phyloP scores from a whole-genome alignment of 192 early-diverging fungal genomes.

The Geosiphon pyriformis region DNA sequence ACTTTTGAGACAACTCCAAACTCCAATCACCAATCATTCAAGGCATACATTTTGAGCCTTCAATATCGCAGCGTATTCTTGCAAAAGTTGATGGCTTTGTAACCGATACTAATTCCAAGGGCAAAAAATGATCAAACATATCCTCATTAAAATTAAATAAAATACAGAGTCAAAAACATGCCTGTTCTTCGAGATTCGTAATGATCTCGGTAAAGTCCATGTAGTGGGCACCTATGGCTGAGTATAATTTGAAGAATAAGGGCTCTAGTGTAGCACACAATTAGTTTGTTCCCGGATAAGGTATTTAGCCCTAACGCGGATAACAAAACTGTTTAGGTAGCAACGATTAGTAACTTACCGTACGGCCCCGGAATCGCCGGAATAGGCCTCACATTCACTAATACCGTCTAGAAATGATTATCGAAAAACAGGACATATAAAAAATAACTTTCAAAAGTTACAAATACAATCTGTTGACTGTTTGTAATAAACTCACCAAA shows the following conservation, averaged over 20 bases:
- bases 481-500: constrained; percentile 6
- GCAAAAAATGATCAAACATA: constrained; percentile 1
- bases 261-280: neutral
- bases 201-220: constrained; percentile 33
- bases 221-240: constrained; percentile 18
- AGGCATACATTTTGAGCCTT: constrained; percentile 28
- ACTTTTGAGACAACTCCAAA: neutral
- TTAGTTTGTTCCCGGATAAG: too few species aligned
- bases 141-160: neutral
- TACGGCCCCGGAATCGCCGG: constrained; percentile 30
- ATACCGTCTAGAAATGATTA: constrained; percentile 31
- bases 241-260: neutral
- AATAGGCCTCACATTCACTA: constrained; percentile 37
- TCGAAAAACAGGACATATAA: too few species aligned
- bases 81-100: constrained; percentile 24
- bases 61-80: constrained; percentile 29
- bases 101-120: constrained; percentile 21
- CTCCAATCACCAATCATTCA: neutral
- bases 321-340: neutral
- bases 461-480: too few species aligned
- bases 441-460: too few species aligned
- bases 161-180: neutral
- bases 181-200: constrained; percentile 32
- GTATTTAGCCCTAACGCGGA: too few species aligned
- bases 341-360: constrained; percentile 12